phyloP scores from a whole-genome alignment of 2,329 filamentous ascomycete species.

The Aschersonia sp. region DNA sequence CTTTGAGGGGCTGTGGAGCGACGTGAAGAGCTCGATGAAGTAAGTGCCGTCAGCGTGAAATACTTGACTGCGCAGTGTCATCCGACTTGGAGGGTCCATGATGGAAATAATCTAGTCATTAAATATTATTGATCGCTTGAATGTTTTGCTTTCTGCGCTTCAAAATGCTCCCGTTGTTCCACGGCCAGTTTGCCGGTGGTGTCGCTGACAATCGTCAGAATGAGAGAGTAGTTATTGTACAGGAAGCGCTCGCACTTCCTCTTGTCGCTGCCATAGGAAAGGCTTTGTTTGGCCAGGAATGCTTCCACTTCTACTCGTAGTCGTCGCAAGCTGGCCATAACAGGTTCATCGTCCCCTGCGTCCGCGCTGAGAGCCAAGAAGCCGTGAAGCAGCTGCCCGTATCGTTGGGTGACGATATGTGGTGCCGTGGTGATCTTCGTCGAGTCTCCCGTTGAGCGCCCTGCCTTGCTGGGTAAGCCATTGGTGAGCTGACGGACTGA shows the following conservation, averaged over 20 bases:
- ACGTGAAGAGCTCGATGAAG: too few relatives aligned
- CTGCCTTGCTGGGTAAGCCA: slow-evolving; percentile 31
- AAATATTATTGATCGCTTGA: slow-evolving; percentile 24
- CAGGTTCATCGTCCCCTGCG: slow-evolving; percentile 86
- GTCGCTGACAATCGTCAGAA: slow-evolving; percentile 85
- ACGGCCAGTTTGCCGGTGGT: slow-evolving; percentile 55
- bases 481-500: slow-evolving; percentile 55
- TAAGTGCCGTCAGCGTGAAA: too few relatives aligned
- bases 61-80: too few relatives aligned
- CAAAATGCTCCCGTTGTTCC: slow-evolving; percentile 67
- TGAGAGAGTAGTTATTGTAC: slow-evolving; percentile 89
- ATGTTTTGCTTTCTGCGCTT: slow-evolving; percentile 45
- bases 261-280: slow-evolving; percentile 56
- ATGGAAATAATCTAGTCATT: background rate
- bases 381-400: slow-evolving; percentile 80
- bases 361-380: slow-evolving; percentile 76
- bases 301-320: slow-evolving; percentile 71
- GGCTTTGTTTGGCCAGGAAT: slow-evolving; percentile 66
- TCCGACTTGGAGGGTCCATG: too few relatives aligned
- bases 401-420: slow-evolving; percentile 86
- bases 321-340: slow-evolving; percentile 64
- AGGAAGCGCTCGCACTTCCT: slow-evolving; percentile 78
- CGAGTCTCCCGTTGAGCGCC: slow-evolving; percentile 30
- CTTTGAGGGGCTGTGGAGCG: too few relatives aligned
- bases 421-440: slow-evolving; percentile 63